These are phyloP conservation scores for Stropharia rugosoannulata DNA, from an alignment of 768 basidiomycete genomes.

Conservation along the genomic window DNA sequence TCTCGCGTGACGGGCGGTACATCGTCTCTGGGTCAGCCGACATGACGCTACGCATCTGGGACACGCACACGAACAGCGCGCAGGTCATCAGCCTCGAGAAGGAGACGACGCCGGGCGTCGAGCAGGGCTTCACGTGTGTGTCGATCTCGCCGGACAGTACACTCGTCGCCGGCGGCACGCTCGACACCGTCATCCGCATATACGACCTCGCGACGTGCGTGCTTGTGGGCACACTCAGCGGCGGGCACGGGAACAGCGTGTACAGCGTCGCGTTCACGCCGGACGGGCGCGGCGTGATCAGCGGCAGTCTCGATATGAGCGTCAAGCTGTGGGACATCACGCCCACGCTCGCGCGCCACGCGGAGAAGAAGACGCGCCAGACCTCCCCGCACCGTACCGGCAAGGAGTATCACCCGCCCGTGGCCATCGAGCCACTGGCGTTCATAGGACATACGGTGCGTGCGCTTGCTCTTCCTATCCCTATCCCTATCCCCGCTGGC, in stretches of 20 bases:
- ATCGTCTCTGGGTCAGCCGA: conserved; percentile 91
- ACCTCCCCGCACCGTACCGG: neutral
- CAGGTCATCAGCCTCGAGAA: conserved; percentile 44
- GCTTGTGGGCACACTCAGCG: conserved; percentile 72
- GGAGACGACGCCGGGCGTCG: conserved; percentile 28
- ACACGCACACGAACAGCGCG: conserved; percentile 29
- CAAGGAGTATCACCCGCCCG: neutral
- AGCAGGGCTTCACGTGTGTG: conserved; percentile 76
- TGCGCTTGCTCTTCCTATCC: neutral
- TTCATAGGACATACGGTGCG: conserved; percentile 4
- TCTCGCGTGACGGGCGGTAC: conserved; percentile 77
- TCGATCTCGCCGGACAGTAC: conserved; percentile 75
- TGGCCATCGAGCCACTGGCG: conserved; percentile 39
- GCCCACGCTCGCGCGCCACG: conserved; percentile 53
- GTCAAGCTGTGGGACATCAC: conserved; percentile 85
- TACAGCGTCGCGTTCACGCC: conserved; percentile 92
- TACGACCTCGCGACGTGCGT: conserved; percentile 73
- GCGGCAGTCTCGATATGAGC: conserved; percentile 87
- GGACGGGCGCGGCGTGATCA: conserved; percentile 86
- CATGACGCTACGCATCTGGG: conserved; percentile 48
- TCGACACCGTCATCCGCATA: conserved; percentile 76
- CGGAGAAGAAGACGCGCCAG: neutral
- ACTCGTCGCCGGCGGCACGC: conserved; percentile 63
- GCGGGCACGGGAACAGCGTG: conserved; percentile 84
- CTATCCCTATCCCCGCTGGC: neutral